phyloP scores from a whole-genome alignment of 73 alveolate genomes.

The Paramecium sexaurelia region DNA sequence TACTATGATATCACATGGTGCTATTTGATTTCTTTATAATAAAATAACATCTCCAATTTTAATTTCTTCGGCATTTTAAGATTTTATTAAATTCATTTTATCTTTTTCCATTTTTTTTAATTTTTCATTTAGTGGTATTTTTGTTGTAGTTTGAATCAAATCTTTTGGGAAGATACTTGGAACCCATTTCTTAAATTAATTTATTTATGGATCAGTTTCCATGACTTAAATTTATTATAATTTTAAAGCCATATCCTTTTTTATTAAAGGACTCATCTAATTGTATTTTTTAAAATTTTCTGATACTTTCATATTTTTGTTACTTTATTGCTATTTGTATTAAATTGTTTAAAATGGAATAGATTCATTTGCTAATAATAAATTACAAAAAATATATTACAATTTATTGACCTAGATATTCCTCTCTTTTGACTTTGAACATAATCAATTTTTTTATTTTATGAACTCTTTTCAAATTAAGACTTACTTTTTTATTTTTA shows the following conservation, averaged over 20 bases:
- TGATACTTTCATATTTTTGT: not conserved
- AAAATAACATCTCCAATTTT: not conserved
- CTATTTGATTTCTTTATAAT: slow-evolving; percentile 28
- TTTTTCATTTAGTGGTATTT: not conserved
- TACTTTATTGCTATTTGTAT: not conserved
- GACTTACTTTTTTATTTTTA: not conserved
- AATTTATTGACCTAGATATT: not conserved
- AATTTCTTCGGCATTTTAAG: not conserved
- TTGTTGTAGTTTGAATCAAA: not conserved
- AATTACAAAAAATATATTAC: not conserved
- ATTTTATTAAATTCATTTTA: slow-evolving; percentile 23
- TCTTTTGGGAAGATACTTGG: slow-evolving; percentile 9
- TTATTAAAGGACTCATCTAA: not conserved
- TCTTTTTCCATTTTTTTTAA: not conserved
- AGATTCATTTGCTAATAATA: not conserved
- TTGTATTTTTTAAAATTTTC: not conserved
- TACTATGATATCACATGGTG: not conserved
- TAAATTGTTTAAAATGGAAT: not conserved
- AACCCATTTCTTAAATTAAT: not conserved
- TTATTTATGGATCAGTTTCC: not conserved
- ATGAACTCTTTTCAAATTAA: not conserved
- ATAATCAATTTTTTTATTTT: not conserved
- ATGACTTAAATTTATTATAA: not conserved
- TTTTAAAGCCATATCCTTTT: slow-evolving; percentile 4
- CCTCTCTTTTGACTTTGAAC: not conserved